A percentile compares a stretch with the other conserved stretches of the same genome.
These are phyloP conservation scores for Trichoderma virens DNA, from an alignment of 495 filamentous ascomycete genomes.

Conservation along the genomic window DNA sequence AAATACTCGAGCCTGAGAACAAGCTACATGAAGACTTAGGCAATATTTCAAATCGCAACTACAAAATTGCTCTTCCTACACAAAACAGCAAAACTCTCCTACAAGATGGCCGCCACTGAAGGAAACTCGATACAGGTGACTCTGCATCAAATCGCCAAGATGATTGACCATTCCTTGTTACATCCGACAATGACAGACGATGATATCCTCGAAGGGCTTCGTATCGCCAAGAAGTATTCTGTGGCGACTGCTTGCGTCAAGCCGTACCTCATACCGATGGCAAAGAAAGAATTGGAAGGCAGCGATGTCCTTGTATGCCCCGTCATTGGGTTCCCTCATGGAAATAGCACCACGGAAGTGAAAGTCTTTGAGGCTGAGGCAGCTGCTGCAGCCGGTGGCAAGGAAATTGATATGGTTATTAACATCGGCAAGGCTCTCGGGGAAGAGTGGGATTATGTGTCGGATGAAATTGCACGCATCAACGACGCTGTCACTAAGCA, in stretches of 20 bases:
- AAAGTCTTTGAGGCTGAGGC: conserved; percentile 45
- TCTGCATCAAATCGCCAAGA: conserved; percentile 45
- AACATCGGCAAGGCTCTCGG: conserved; percentile 49
- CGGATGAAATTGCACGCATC: conserved; percentile 39
- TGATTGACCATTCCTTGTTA: conserved; percentile 54
- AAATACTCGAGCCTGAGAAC: no score
- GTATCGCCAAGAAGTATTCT: conserved; percentile 35
- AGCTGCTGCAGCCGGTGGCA: conserved; percentile 38
- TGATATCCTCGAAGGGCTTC: conserved; percentile 42
- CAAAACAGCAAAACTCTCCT: neutral
- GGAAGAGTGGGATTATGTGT: conserved; percentile 48
- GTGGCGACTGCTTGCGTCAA: conserved; percentile 52
- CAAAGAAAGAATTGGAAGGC: conserved; percentile 36
- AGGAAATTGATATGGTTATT: conserved; percentile 53
- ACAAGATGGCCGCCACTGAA: conserved; percentile 14
- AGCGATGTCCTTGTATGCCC: conserved; percentile 44
- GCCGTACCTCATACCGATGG: conserved; percentile 44
- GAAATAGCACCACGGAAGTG: conserved; percentile 46
- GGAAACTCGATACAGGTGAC: conserved; percentile 30
- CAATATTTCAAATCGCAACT: no score
- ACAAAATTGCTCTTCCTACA: no score
- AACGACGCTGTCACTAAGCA: conserved; percentile 33
- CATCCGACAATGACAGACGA: conserved; percentile 51
- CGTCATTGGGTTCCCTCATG: conserved; percentile 54
- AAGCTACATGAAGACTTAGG: no score